phyloP scores from a whole-genome alignment of 345 rosid species.

The Psidium friedrichsthalianum region DNA sequence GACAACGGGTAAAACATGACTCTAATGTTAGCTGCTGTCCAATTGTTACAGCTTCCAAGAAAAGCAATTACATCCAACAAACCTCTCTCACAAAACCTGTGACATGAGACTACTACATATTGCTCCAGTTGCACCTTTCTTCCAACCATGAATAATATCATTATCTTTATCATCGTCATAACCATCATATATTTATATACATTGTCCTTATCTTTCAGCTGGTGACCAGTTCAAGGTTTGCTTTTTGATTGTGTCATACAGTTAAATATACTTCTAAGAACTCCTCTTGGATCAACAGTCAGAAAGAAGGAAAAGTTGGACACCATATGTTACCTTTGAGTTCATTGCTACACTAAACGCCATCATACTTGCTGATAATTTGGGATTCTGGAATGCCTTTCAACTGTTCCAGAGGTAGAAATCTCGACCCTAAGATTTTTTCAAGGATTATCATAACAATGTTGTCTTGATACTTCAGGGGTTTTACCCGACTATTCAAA shows the following conservation, averaged over 20 bases:
- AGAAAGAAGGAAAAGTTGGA: background rate
- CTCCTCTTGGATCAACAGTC: background rate
- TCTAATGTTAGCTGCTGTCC: background rate
- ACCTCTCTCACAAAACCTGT: background rate
- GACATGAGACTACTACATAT: background rate
- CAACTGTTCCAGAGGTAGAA: background rate
- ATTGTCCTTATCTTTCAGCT: background rate
- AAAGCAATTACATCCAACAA: background rate
- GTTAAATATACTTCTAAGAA: background rate
- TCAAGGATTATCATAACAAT: background rate
- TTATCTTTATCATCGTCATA: background rate
- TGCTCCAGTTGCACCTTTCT: background rate
- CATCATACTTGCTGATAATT: background rate
- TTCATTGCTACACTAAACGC: background rate
- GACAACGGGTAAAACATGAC: background rate
- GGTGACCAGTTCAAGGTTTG: background rate
- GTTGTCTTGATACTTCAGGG: background rate
- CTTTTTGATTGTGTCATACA: background rate
- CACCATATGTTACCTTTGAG: background rate
- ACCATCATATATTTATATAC: background rate
- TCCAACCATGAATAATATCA: background rate
- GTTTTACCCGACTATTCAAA: background rate
- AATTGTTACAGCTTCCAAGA: background rate
- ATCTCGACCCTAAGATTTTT: background rate
- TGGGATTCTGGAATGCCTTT: background rate